phyloP scores from a whole-genome alignment of 768 basidiomycete species.

The Boletus pseudo-olivaceus region DNA sequence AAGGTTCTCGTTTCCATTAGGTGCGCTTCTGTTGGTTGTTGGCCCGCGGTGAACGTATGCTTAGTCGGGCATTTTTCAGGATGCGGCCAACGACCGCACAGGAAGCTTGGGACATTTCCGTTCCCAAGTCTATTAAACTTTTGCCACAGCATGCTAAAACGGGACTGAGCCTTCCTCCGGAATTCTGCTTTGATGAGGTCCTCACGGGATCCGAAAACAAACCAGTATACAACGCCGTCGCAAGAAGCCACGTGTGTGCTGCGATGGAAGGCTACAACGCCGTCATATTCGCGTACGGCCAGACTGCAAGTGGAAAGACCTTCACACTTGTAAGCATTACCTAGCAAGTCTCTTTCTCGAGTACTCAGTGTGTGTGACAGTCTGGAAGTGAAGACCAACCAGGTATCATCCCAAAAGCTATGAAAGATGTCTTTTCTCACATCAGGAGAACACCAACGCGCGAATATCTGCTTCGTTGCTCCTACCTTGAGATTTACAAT shows the following conservation, averaged over 20 bases:
- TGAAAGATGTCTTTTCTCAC: constrained; percentile 86
- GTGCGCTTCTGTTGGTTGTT: constrained; percentile 34
- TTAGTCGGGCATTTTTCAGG: constrained; percentile 34
- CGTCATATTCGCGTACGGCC: constrained; percentile 92
- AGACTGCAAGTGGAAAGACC: constrained; percentile 81
- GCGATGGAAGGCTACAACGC: constrained; percentile 98
- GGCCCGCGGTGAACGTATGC: background rate
- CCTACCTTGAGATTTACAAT: constrained; percentile 98
- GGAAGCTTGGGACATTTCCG: constrained; percentile 54
- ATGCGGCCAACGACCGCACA: constrained; percentile 54
- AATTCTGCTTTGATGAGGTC: constrained; percentile 72
- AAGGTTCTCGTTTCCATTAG: constrained; percentile 85
- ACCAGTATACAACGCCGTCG: constrained; percentile 71
- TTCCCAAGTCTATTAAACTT: constrained; percentile 56
- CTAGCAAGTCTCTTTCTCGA: constrained; percentile 33
- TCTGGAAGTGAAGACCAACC: constrained; percentile 80
- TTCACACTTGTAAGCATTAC: constrained; percentile 50
- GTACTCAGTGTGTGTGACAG: constrained; percentile 28
- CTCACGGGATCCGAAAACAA: constrained; percentile 79
- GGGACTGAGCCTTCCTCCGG: constrained; percentile 35
- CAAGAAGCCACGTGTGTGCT: constrained; percentile 75
- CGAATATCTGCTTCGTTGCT: constrained; percentile 93
- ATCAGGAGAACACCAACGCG: constrained; percentile 74
- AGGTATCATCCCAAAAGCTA: constrained; percentile 90
- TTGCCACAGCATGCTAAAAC: constrained; percentile 53